Conservation (phyloP, 352 stramenopile genomes). For the Pythium brachiatum region DNA sequence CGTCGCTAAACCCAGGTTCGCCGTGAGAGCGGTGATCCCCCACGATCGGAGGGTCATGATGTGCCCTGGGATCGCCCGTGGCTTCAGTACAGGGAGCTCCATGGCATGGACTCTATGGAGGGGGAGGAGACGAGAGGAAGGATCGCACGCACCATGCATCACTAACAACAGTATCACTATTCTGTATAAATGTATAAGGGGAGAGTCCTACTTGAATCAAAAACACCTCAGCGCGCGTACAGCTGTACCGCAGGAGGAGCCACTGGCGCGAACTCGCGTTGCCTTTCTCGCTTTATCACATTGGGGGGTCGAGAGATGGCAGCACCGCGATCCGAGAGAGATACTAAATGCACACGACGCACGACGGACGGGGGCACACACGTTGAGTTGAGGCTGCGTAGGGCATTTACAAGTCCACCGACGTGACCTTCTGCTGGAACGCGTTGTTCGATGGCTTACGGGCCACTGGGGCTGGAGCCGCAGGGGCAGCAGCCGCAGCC, state of each 20-base stretch:
- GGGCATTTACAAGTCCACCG: slow-evolving; percentile 23
- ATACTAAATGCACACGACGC: slow-evolving; percentile 17
- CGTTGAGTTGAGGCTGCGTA: not conserved
- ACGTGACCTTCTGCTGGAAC: slow-evolving; percentile 22
- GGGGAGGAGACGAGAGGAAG: not conserved
- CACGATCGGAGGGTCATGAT: too few species aligned
- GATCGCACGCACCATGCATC: not conserved
- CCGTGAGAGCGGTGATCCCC: too few species aligned
- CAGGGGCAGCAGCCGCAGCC: not conserved
- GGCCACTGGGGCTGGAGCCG: slow-evolving; percentile 11
- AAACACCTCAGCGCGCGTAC: not conserved
- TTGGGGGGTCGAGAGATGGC: not conserved
- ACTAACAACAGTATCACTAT: not conserved
- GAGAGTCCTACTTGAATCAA: slow-evolving; percentile 1
- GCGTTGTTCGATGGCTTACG: slow-evolving; percentile 24
- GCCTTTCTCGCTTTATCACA: slow-evolving; percentile 3
- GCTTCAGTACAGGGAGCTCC: too few species aligned
- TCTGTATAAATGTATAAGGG: slow-evolving; percentile 4
- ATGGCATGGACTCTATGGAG: too few species aligned
- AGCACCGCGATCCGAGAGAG: not conserved
- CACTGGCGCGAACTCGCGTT: not conserved
- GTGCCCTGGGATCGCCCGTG: too few species aligned
- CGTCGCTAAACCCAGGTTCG: too few species aligned
- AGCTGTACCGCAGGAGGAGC: slow-evolving; percentile 2
- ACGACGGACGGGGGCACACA: slow-evolving; percentile 5